phyloP scores from a whole-genome alignment of 1,284 basidiomycete species.

The Thelephora terrestris region DNA sequence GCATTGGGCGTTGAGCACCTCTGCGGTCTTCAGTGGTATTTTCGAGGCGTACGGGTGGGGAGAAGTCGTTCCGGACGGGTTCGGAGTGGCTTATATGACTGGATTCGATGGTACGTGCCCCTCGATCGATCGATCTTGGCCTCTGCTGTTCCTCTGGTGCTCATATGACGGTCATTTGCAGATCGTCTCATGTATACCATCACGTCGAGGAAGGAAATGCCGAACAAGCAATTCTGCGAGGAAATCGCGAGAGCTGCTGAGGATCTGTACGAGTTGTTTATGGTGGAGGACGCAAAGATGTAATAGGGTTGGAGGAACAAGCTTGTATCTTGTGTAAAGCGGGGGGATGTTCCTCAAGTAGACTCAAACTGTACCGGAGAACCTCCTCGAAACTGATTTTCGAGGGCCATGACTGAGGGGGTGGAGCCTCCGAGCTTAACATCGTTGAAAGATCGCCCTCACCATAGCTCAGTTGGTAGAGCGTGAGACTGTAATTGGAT shows the following conservation, averaged over 20 bases:
- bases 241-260: slow-evolving; percentile 59
- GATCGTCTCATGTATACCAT: slow-evolving; percentile 76
- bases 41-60: slow-evolving; percentile 83
- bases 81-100: slow-evolving; percentile 72
- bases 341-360: neutral
- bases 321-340: neutral
- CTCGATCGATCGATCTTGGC: slow-evolving; percentile 1
- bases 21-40: slow-evolving; percentile 75
- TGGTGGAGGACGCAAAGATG: slow-evolving; percentile 17
- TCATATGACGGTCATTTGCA: slow-evolving; percentile 15
- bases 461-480: slow-evolving; percentile 16
- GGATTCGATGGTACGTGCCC: slow-evolving; percentile 48
- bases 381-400: no score
- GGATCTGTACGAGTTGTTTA: slow-evolving; percentile 51
- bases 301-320: slow-evolving; percentile 6
- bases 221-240: slow-evolving; percentile 54
- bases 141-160: neutral
- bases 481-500: slow-evolving; percentile 13
- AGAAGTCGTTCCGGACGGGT: slow-evolving; percentile 75
- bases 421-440: no score
- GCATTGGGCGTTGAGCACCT: slow-evolving; percentile 76
- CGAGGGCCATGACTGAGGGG: no score
- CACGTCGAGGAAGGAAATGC: slow-evolving; percentile 69
- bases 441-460: neutral
- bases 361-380: neutral